Conservation (phyloP, 2,329 filamentous ascomycete genomes). For the Aspergillus calidoustus region DNA sequence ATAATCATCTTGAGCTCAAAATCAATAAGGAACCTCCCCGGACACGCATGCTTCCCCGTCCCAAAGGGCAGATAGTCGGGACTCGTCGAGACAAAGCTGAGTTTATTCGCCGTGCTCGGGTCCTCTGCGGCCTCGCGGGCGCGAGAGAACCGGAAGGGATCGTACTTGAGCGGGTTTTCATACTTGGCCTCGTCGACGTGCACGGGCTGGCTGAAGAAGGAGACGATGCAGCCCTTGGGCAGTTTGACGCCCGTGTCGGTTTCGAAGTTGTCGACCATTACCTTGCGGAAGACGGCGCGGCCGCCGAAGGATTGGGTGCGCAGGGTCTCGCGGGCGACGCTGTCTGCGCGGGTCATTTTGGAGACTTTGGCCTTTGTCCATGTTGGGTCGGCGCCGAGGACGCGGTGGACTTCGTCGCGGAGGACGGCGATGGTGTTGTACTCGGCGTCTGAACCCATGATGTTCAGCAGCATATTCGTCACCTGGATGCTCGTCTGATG, state of each 20-base stretch:
- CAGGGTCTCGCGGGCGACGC: constrained; percentile 50
- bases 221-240: constrained; percentile 24
- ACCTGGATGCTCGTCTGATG: constrained; percentile 48
- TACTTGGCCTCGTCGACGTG: constrained; percentile 36
- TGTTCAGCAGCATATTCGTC: constrained; percentile 47
- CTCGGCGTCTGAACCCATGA: constrained; percentile 43
- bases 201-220: constrained; percentile 24
- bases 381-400: constrained; percentile 23
- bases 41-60: constrained; percentile 14
- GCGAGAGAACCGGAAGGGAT: constrained; percentile 50
- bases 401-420: constrained; percentile 42
- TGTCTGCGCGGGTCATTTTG: constrained; percentile 49
- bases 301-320: constrained; percentile 39
- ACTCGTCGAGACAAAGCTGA: constrained; percentile 20
- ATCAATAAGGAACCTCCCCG: constrained; percentile 17
- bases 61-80: constrained; percentile 14
- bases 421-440: constrained; percentile 44
- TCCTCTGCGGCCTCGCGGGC: constrained; percentile 3
- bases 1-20: constrained; percentile 23
- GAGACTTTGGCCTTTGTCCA: constrained; percentile 46
- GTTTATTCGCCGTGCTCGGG: not conserved
- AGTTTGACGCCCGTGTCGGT: constrained; percentile 22
- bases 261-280: constrained; percentile 27
- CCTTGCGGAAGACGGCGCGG: constrained; percentile 32
- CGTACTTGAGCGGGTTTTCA: constrained; percentile 44